Percentiles rank a stretch among this genome's conserved stretches.
Conservation (phyloP, 768 basidiomycete genomes). For the Galerina sulciceps region DNA sequence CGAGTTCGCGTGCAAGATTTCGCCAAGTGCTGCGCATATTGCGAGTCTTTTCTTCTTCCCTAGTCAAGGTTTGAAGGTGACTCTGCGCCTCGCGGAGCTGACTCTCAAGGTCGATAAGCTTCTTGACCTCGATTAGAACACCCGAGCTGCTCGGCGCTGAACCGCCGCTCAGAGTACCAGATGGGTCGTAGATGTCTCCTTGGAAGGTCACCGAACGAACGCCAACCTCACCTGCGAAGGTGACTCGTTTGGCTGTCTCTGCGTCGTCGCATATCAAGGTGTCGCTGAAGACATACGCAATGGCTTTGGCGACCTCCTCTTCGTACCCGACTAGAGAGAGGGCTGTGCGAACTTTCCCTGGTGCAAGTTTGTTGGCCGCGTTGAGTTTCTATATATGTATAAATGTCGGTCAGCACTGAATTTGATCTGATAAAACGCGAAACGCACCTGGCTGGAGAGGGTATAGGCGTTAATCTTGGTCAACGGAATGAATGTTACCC, state of each 20-base stretch:
- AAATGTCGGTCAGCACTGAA: neutral
- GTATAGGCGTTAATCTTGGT: slow-evolving; percentile 82
- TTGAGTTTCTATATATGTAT: slow-evolving; percentile 65
- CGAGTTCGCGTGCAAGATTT: slow-evolving; percentile 64
- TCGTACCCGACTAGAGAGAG: slow-evolving; percentile 88
- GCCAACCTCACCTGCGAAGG: slow-evolving; percentile 71
- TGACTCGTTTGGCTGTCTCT: slow-evolving; percentile 83
- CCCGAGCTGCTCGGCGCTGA: slow-evolving; percentile 79
- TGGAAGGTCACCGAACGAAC: slow-evolving; percentile 90
- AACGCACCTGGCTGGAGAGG: slow-evolving; percentile 45
- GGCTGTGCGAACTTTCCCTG: slow-evolving; percentile 82
- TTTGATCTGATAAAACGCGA: neutral
- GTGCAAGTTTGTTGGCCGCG: slow-evolving; percentile 71
- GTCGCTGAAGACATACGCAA: slow-evolving; percentile 92
- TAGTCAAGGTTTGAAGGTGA: slow-evolving; percentile 55
- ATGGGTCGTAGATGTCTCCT: slow-evolving; percentile 96
- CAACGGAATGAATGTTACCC: slow-evolving; percentile 92
- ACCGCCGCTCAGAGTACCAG: slow-evolving; percentile 92
- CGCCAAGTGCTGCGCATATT: slow-evolving; percentile 67
- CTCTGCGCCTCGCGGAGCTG: slow-evolving; percentile 54
- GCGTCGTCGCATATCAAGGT: slow-evolving; percentile 91
- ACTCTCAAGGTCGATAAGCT: slow-evolving; percentile 71
- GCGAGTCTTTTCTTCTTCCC: slow-evolving; percentile 54
- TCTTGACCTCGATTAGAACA: slow-evolving; percentile 81
- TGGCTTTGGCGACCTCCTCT: slow-evolving; percentile 82